These are phyloP conservation scores for Rhodotorula kratochvilovae DNA, from an alignment of 768 basidiomycete genomes.

Conservation along the genomic window DNA sequence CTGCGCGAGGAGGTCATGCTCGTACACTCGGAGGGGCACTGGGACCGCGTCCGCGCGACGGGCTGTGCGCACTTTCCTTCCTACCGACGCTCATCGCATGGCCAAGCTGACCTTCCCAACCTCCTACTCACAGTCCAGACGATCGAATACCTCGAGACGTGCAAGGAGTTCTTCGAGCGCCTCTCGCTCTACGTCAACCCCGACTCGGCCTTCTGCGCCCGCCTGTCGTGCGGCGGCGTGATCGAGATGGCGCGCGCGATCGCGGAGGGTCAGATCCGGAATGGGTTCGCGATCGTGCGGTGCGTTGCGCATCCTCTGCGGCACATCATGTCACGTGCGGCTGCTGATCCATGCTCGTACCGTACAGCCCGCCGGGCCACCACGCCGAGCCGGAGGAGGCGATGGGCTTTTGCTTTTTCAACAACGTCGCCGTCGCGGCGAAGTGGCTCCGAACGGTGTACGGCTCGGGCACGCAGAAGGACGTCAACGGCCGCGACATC, in stretches of 20 bases:
- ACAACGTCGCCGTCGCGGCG: conserved; percentile 91
- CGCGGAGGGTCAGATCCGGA: conserved; percentile 71
- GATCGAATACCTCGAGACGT: conserved; percentile 50
- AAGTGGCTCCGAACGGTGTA: conserved; percentile 65
- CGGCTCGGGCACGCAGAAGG: conserved; percentile 48
- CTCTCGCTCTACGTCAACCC: conserved; percentile 87
- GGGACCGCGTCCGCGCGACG: conserved; percentile 81
- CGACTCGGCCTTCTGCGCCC: conserved; percentile 75
- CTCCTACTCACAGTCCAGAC: conserved; percentile 20
- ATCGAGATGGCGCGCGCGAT: conserved; percentile 85
- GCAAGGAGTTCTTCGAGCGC: conserved; percentile 80
- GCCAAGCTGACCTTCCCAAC: not conserved
- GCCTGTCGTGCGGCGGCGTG: conserved; percentile 88
- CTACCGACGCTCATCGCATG: fast-evolving
- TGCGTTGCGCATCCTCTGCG: conserved; percentile 1
- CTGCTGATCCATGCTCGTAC: not conserved
- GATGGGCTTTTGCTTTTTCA: conserved; percentile 99
- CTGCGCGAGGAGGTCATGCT: conserved; percentile 73
- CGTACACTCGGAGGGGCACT: conserved; percentile 84
- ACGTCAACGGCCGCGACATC: conserved; percentile 29
- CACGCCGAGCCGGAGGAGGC: conserved; percentile 97
- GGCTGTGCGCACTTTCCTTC: conserved; percentile 57
- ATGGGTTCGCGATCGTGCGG: conserved; percentile 88
- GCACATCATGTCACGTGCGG: no score
- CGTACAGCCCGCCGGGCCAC: conserved; percentile 73